A percentile compares a stretch with the other conserved stretches of the same genome.
Conservation (phyloP, 495 filamentous ascomycete genomes). For the Cenococcum geophilum region DNA sequence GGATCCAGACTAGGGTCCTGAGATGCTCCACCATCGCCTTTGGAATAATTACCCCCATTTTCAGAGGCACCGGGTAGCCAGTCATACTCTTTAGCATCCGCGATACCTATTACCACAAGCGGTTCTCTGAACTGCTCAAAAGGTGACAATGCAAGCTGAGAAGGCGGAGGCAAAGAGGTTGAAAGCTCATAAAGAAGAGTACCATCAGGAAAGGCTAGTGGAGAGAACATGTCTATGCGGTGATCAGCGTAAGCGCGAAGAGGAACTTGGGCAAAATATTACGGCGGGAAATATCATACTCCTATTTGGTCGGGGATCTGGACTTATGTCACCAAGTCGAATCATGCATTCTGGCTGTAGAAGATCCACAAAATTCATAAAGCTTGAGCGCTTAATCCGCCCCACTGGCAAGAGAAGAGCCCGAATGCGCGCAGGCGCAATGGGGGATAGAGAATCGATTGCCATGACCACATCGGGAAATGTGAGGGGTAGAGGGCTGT, state of each 20-base stretch:
- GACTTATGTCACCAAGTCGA: slow-evolving; percentile 82
- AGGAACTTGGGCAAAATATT: slow-evolving; percentile 24
- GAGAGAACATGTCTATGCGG: slow-evolving; percentile 81
- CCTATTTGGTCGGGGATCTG: slow-evolving; percentile 78
- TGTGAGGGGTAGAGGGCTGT: background rate
- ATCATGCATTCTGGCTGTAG: slow-evolving; percentile 77
- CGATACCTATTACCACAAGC: slow-evolving; percentile 70
- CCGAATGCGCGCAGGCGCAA: slow-evolving; percentile 81
- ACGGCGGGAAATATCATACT: slow-evolving; percentile 51
- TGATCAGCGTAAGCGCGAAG: slow-evolving; percentile 23
- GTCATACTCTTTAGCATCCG: slow-evolving; percentile 45
- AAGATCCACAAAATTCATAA: slow-evolving; percentile 68
- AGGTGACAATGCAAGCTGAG: slow-evolving; percentile 70
- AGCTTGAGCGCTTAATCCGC: slow-evolving; percentile 73
- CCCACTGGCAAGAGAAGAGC: slow-evolving; percentile 81
- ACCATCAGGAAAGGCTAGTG: slow-evolving; percentile 82
- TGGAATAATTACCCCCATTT: slow-evolving; percentile 9
- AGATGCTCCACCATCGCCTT: background rate
- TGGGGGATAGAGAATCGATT: slow-evolving; percentile 77
- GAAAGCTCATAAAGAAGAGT: slow-evolving; percentile 86
- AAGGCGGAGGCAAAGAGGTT: slow-evolving; percentile 67
- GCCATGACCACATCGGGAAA: slow-evolving; percentile 51
- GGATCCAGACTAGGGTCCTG: slow-evolving; percentile 39
- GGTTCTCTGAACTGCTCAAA: slow-evolving; percentile 82
- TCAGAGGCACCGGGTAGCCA: slow-evolving; percentile 21